phyloP scores from a whole-genome alignment of 805 yeast species.

The Candida corydali region DNA sequence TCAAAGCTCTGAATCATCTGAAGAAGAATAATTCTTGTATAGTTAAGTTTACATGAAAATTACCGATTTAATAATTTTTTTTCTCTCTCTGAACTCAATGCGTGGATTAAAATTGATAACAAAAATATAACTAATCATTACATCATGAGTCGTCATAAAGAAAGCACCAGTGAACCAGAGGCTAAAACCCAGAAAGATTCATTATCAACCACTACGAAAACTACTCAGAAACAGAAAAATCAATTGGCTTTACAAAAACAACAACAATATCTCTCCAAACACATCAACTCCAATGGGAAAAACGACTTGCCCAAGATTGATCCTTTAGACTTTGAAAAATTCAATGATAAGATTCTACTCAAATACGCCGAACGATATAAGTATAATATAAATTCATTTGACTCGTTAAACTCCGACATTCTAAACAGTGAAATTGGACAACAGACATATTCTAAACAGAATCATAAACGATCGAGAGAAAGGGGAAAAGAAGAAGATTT shows the following conservation, averaged over 20 bases:
- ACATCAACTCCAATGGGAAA: constrained; percentile 73
- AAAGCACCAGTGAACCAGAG: constrained; percentile 35
- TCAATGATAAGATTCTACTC: constrained; percentile 62
- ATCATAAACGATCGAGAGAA: constrained; percentile 18
- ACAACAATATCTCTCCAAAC: constrained; percentile 61
- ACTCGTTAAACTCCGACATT: constrained; percentile 65
- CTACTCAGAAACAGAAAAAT: constrained; percentile 40
- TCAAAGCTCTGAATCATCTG: constrained; percentile 19
- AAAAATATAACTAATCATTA: too few relatives aligned
- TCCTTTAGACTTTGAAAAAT: constrained; percentile 65
- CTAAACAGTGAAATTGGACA: constrained; percentile 71
- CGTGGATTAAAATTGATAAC: too few relatives aligned
- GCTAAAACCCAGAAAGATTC: constrained; percentile 16
- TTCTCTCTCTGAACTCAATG: too few relatives aligned
- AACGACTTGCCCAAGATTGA: constrained; percentile 46
- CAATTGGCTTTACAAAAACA: constrained; percentile 66
- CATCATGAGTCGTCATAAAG: constrained; percentile 17
- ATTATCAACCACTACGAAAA: constrained; percentile 8
- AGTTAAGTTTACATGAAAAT: neutral
- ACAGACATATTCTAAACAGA: constrained; percentile 43
- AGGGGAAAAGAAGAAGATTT: neutral
- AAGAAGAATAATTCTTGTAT: neutral
- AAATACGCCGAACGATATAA: constrained; percentile 61
- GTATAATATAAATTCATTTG: constrained; percentile 54
- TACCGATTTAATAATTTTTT: too few relatives aligned